Base-by-base conservation (phyloP, 2,329 filamentous ascomycete species). In the Cordyceps cicadae region DNA sequence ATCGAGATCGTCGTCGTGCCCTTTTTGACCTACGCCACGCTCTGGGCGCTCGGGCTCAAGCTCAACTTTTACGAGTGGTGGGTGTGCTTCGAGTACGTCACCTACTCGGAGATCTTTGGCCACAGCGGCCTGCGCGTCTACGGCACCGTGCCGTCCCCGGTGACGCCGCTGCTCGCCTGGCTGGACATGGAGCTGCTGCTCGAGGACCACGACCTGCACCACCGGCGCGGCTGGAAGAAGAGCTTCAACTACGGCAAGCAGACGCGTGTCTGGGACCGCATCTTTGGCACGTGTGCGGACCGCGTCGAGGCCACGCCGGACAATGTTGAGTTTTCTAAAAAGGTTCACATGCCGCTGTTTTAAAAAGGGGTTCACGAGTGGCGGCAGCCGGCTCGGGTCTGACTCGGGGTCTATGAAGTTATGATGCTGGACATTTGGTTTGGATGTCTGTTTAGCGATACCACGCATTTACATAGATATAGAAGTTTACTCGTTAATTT, bases 61-160 rank as follows among this genome's bases (percentile, higher is more conserved):
- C 73, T 78, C 71, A 74, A 74, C 6, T 79, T 79, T 64, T 77
- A 78, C 55, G 75, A 77, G 50, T 76, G 74, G 75, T 79, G 76
- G 76, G 63, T 79, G 17, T 78, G 76, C 65, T 73, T 76, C 59
- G 69, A 75, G 61, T 79, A 76, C 57, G 69, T 79, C 37, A 69
- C 75, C 7, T 78, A 71, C 64, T 66, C 73, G 17, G 75, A 77
- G 60, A 59, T 76, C 8, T 66, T 68, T 32, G 75, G 75, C 12
- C 75, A 77, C 61, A 74, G 70, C 29, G 74, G 75, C 0, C 61
- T 78, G n/a, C 72, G 76, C 3, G 54, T 78, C 12, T 71, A 71
- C 52, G 66, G 70, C 1, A 68, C 67, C 0, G 69, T 72, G 0
- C 73, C 76, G 0, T 70, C 69, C 1, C 70, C 74, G 0, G 61